phyloP scores from a whole-genome alignment of 2,329 filamentous ascomycete species.

The Cytospora piceicola region DNA sequence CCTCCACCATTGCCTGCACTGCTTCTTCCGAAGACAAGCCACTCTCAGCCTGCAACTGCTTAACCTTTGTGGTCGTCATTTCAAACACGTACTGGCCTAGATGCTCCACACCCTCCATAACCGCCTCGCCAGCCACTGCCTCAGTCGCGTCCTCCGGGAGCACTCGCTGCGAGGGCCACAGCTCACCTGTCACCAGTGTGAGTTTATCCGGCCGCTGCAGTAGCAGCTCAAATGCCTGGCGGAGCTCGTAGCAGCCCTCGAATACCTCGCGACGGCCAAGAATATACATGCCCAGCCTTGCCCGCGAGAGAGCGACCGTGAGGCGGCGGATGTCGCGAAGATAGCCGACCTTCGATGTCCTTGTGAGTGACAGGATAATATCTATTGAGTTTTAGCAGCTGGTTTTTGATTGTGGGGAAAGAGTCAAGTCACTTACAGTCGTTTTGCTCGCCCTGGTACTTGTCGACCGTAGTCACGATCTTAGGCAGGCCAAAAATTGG shows the following conservation, averaged over 20 bases:
- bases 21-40: constrained; percentile 37
- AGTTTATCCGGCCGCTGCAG: constrained; percentile 80
- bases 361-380: constrained; percentile 88
- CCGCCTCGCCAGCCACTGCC: constrained; percentile 59
- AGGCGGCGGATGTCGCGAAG: constrained; percentile 90
- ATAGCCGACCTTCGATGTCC: constrained; percentile 88
- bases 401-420: neutral
- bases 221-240: constrained; percentile 81
- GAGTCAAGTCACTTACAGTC: constrained; percentile 70
- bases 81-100: constrained; percentile 94
- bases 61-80: constrained; percentile 74
- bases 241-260: constrained; percentile 84
- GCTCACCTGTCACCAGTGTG: constrained; percentile 79
- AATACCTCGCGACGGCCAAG: constrained; percentile 88
- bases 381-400: constrained; percentile 55
- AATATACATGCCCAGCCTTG: constrained; percentile 88
- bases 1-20: constrained; percentile 34
- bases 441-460: constrained; percentile 99
- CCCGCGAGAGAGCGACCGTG: constrained; percentile 92
- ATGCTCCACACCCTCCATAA: constrained; percentile 92
- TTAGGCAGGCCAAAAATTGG: constrained; percentile 86
- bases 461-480: constrained; percentile 93
- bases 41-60: constrained; percentile 51
- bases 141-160: constrained; percentile 51
- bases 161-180: constrained; percentile 72